phyloP scores from a whole-genome alignment of 1,284 basidiomycete genomes.

The Cutaneotrichosporon arboriforme region DNA sequence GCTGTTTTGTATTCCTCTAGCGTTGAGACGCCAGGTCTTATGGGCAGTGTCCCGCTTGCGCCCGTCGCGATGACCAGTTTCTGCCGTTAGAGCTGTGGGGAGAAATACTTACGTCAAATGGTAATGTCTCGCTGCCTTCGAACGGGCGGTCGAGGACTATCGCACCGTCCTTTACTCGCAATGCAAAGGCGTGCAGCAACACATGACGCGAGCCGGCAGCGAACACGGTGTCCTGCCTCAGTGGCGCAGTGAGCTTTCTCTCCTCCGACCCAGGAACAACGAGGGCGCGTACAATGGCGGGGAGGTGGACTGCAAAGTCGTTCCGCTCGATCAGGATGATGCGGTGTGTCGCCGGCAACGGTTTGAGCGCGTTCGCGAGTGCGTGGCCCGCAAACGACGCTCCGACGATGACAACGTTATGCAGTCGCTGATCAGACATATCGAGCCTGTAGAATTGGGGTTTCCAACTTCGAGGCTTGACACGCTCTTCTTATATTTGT shows the following conservation, averaged over 20 bases:
- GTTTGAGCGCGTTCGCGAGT: conserved; percentile 5
- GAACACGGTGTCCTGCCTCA: conserved; percentile 38
- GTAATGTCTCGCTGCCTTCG: conserved; percentile 38
- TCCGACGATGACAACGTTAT: neutral
- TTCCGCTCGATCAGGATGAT: conserved; percentile 10
- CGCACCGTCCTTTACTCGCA: conserved; percentile 37
- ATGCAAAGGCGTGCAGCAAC: conserved; percentile 29
- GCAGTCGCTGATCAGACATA: neutral
- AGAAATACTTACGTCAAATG: conserved; percentile 35
- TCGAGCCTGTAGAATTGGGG: no score
- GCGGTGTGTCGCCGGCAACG: conserved; percentile 2
- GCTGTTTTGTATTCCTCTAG: conserved; percentile 17
- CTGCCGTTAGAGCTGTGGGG: conserved; percentile 10
- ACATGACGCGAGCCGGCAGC: conserved; percentile 24
- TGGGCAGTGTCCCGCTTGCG: conserved; percentile 8
- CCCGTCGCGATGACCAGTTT: conserved; percentile 42
- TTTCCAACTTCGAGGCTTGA: no score
- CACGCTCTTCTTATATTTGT: no score
- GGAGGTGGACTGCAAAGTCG: conserved; percentile 42
- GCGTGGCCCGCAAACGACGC: conserved; percentile 13
- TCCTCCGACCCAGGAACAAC: conserved; percentile 47
- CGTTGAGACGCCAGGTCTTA: conserved; percentile 39
- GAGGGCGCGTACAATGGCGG: conserved; percentile 44
- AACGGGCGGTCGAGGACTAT: conserved; percentile 42
- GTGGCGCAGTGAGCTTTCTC: conserved; percentile 27